These are phyloP conservation scores for Chaetoceros muelleri DNA, from an alignment of 108 stramenopile species.

Conservation along the genomic window DNA sequence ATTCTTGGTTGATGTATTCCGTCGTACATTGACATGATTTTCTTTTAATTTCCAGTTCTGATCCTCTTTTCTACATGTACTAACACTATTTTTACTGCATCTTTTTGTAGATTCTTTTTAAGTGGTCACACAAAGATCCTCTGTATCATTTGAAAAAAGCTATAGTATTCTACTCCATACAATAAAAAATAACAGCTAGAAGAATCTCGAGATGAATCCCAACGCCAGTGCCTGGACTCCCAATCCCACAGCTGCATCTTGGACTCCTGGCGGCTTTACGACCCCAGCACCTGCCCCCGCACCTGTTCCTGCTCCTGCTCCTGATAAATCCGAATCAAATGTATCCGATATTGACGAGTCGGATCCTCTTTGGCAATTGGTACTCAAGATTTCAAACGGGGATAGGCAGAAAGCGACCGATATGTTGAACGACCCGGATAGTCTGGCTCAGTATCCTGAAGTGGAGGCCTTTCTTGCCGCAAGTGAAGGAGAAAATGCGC, in stretches of 20 bases:
- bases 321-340: constrained; percentile 12
- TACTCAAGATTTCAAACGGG: constrained; percentile 68
- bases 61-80: too few species aligned
- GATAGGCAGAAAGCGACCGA: constrained; percentile 60
- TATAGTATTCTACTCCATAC: too few species aligned
- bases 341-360: constrained; percentile 56
- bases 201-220: constrained; percentile 68
- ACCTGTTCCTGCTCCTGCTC: constrained; percentile 13
- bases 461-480: constrained; percentile 36
- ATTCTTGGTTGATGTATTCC: too few species aligned
- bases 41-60: too few species aligned
- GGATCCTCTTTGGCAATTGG: constrained; percentile 82
- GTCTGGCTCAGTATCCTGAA: constrained; percentile 64
- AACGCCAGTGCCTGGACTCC: constrained; percentile 72
- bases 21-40: too few species aligned
- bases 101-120: too few species aligned
- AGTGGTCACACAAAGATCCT: too few species aligned
- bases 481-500: constrained; percentile 2
- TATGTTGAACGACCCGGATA: constrained; percentile 73
- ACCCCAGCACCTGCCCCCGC: constrained; percentile 25
- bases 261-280: constrained; percentile 51
- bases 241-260: constrained; percentile 57
- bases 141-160: too few species aligned
- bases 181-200: constrained; percentile 2
- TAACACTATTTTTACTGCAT: too few species aligned